Evolutionary conservation across 306 rosid genomes (phyloP).

Genomic region (Lupinus albus): DNA sequence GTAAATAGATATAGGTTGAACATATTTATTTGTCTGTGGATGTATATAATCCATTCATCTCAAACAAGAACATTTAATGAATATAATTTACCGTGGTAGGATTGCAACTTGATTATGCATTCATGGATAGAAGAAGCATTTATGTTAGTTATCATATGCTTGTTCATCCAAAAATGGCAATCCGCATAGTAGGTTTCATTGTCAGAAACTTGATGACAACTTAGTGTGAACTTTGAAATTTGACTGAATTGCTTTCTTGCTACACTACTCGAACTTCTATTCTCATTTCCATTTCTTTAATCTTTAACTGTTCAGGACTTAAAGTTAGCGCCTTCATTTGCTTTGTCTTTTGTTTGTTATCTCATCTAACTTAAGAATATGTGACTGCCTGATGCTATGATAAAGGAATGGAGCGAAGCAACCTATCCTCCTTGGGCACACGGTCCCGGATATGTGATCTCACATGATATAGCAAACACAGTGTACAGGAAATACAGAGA

Average conservation of each 20-base stretch:
- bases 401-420: constrained; percentile 86
- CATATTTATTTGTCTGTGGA: constrained; percentile 4
- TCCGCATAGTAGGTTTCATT: constrained; percentile 8
- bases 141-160: constrained; percentile 19
- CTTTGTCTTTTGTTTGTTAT: constrained; percentile 1
- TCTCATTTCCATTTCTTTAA: background rate
- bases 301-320: background rate
- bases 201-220: background rate
- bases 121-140: constrained; percentile 6
- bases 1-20: background rate
- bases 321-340: background rate
- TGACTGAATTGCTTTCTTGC: constrained; percentile 12
- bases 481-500: constrained; percentile 63
- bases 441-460: constrained; percentile 95
- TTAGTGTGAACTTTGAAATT: background rate
- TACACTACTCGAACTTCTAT: constrained; percentile 4
- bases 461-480: constrained; percentile 75
- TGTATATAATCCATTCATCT: background rate
- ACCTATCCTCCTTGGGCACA: constrained; percentile 98
- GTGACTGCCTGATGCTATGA: constrained; percentile 35
- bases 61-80: background rate
- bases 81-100: background rate
- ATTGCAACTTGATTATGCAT: constrained; percentile 12
- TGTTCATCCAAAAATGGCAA: constrained; percentile 20
- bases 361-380: constrained; percentile 21